These are phyloP conservation scores for Coniochaeta pulveracea DNA, from an alignment of 2,329 filamentous ascomycete genomes.

Conservation along the genomic window DNA sequence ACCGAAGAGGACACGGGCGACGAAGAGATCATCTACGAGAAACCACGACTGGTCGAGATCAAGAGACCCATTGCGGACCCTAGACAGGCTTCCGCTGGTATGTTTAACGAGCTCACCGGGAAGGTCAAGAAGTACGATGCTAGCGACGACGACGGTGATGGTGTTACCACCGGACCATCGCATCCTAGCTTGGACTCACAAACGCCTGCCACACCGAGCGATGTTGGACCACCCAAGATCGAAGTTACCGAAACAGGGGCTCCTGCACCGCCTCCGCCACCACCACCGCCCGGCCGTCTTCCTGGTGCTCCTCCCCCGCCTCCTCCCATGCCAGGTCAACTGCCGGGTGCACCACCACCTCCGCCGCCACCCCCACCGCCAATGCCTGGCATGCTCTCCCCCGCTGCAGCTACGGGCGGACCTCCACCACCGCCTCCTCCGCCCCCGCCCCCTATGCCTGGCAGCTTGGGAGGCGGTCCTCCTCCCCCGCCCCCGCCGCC, in stretches of 20 bases:
- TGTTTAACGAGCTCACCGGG: conserved; percentile 57
- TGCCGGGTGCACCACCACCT: conserved; percentile 29
- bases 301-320: conserved; percentile 32
- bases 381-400: conserved; percentile 15
- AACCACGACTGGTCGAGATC: conserved; percentile 68
- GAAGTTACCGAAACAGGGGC: conserved; percentile 36
- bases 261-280: conserved; percentile 25
- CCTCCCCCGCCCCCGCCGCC: conserved; percentile 30
- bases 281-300: conserved; percentile 31
- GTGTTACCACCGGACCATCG: conserved; percentile 61
- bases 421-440: conserved; percentile 19
- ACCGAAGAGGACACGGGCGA: conserved; percentile 39
- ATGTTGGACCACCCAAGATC: conserved; percentile 48
- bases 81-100: conserved; percentile 53
- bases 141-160: conserved; percentile 61
- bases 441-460: conserved; percentile 27
- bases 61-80: conserved; percentile 55
- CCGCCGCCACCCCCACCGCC: conserved; percentile 38
- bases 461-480: conserved; percentile 18
- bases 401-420: conserved; percentile 9
- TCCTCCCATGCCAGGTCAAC: conserved; percentile 34
- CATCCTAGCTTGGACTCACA: conserved; percentile 65
- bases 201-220: conserved; percentile 55
- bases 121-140: conserved; percentile 65
- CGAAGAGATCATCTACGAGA: conserved; percentile 61